A percentile compares a stretch with the other conserved stretches of the same genome.
phyloP scores from a whole-genome alignment of 805 yeast species.

The Saccharomycopsis fodiens region DNA sequence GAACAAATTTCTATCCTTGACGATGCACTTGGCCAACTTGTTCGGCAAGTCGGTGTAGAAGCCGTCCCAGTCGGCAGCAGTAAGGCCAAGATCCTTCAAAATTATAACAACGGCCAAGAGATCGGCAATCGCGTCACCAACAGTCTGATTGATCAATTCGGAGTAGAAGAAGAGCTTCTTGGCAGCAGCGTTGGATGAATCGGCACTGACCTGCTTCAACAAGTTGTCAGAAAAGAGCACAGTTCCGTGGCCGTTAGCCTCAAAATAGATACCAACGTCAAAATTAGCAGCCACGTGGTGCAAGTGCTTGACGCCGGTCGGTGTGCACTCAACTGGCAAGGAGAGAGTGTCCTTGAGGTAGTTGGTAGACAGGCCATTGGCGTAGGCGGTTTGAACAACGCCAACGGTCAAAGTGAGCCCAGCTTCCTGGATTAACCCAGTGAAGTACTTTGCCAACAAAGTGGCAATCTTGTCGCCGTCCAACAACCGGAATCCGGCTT shows the following conservation, averaged over 20 bases:
- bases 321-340: slow-evolving; percentile 78
- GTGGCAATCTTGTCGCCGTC: slow-evolving; percentile 96
- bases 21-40: slow-evolving; percentile 70
- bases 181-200: slow-evolving; percentile 39
- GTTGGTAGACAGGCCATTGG: slow-evolving; percentile 85
- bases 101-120: slow-evolving; percentile 69
- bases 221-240: slow-evolving; percentile 65
- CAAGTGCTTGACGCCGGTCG: slow-evolving; percentile 94
- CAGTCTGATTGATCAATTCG: slow-evolving; percentile 84
- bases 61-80: slow-evolving; percentile 66
- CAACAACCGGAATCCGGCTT: slow-evolving; percentile 41
- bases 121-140: slow-evolving; percentile 98
- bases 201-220: slow-evolving; percentile 30
- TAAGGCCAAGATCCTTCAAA: slow-evolving; percentile 44
- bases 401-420: slow-evolving; percentile 47
- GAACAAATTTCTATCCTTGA: slow-evolving; percentile 72
- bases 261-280: slow-evolving; percentile 92
- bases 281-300: slow-evolving; percentile 77
- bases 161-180: slow-evolving; percentile 52
- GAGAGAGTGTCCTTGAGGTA: slow-evolving; percentile 54
- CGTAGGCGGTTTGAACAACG: slow-evolving; percentile 96
- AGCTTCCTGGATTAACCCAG: slow-evolving; percentile 41
- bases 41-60: slow-evolving; percentile 85
- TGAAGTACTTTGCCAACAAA: slow-evolving; percentile 63
- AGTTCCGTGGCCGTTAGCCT: slow-evolving; percentile 99